Evolutionary conservation across 257 asterid species (phyloP), one percentile per base, ranked within the genome.

Genomic region (Lycium ferocissimum): DNA sequence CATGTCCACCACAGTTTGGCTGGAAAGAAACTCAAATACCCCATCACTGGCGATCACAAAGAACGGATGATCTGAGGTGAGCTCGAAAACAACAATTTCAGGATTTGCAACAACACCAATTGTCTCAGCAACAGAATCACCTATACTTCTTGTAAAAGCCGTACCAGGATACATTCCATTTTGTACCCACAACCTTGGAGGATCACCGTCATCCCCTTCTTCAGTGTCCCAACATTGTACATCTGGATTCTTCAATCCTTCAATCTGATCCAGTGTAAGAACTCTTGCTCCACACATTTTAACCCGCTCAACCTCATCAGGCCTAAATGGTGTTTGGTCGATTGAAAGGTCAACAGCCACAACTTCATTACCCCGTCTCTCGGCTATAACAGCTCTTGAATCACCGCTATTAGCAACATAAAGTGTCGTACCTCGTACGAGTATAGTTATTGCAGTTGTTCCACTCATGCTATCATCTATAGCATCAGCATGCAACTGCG

Each of bases 141-240:
- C 99, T 56, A 95, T 85, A 89, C 99, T 97, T 90, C 99, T 91
- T 7, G 99, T 94, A 88, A 96, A 96, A 86, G 98, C 99, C 8
- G 99, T 96, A 83, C 99, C 99, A 13, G 99, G 99, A 90, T 96
- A 96, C 98, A 94, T 96, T 79, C 99, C 99, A 89, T 94, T 95
- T 88, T 90, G 97, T 85, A 96, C 98, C 99, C 99, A 96, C 56
- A 96, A 84, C 81, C 99, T 92, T 63, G 99, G 99, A 83, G 99
- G 99, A 92, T 96, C 99, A 78, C 99, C 98, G 81, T 96, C 98
- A 88, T 96, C 99, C 54, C 66, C 95, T 93, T 95, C 99, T 91
- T 94, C 99, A 82, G 97, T 93, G 66, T 92, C 98, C 99, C 99
- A 96, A 88, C 98, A 93, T 85, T 93, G 98, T 84, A 90, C 93